Base-by-base conservation (phyloP, 2,329 filamentous ascomycete genomes). In the Aureobasidium sp. region DNA sequence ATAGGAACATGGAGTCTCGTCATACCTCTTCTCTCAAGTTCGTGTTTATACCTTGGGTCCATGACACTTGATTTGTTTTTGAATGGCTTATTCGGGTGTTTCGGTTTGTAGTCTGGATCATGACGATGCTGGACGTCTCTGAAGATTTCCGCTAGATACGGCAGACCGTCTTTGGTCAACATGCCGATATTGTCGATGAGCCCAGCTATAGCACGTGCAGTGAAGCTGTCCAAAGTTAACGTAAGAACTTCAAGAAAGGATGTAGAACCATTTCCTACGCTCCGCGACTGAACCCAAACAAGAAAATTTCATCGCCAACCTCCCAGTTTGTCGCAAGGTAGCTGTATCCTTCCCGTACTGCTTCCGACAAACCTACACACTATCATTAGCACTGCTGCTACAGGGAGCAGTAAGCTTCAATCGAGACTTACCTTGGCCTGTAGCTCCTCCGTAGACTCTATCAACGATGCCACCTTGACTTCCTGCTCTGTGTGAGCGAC, bases 281-380 rank as follows among this genome's bases (percentile, higher is more conserved):
- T 8, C 77, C 77, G 13, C 77, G 70, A 4, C 74, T 77, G 68
- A 79, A 79, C 27, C 77, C 77, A 58, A 78, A 75, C 61, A 79
- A 74, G 65, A 77, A 77, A 53, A 79, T 77, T 64, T 79, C 73
- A 57, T 79, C 80, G 59, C 79, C 79, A 0, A 73, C 73, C n/a
- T 74, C 69, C 64, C 78, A 82, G 67, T 82, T 82, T 60, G 78
- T 77, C n/a, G 76, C 74, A 1, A 82, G 68, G 65, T 81, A 82
- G 7, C 73, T 73, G 57, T 82, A 80, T 0, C 72, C 75, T 67
- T 79, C 74, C 13, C 77, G 70, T 3, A 81, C 75, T 49, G 77
- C 77, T 35, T 79, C 77, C 4, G 70, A 69, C 10, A 80, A 69
- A 5, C 78, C 77, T 65, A 43, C 40, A n/a, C 2, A 17, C 3